Base-by-base conservation (phyloP, 345 rosid genomes). In the Balakata baccata region DNA sequence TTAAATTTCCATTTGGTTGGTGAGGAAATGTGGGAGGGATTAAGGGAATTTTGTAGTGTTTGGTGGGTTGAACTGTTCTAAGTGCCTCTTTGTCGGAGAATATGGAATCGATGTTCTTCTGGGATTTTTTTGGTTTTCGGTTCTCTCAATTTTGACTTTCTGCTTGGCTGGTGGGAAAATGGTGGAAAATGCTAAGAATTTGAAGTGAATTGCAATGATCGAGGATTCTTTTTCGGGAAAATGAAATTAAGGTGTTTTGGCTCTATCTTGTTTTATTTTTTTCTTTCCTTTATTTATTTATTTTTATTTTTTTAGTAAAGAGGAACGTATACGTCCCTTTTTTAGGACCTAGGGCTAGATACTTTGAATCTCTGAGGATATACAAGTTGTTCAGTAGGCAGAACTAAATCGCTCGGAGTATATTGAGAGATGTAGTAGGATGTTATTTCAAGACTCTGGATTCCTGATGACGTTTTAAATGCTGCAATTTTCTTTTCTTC, bases 91-190 rank as follows among this genome's bases (percentile, higher is more conserved):
- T 1, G 45, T 70, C 16, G 8, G 43, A 25, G 65, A 57, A 22
- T 70, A 41, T 70, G 20, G 64, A 45, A 45, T 70, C 11, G 22
- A 38, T 69, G 66, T 52, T 49, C 37, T 61, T 46, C n/a, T 17
- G 8, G 7, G 73, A 43, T 72, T 72, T 60, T 46, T 51, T 73
- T 46, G 20, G 22, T 58, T 59, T 41, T 13, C 16, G 47, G 17
- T 67, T 34, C 54, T 64, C 67, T 39, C 8, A 11, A 66, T 65
- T 80, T 71, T 75, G 68, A 62, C 38, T 72, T 22, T 63, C 62
- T 50, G 46, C 12, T 64, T 53, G 20, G 25, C 64, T 39, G 61
- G 11, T 53, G 61, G 54, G 69, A 53, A 22, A 52, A 16, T 64
- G 13, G 41, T 39, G 62, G 70, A 53, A 17, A 25, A n/a, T 14